phyloP scores from a whole-genome alignment of 352 stramenopile genomes.

The Blastocystis sp. region DNA sequence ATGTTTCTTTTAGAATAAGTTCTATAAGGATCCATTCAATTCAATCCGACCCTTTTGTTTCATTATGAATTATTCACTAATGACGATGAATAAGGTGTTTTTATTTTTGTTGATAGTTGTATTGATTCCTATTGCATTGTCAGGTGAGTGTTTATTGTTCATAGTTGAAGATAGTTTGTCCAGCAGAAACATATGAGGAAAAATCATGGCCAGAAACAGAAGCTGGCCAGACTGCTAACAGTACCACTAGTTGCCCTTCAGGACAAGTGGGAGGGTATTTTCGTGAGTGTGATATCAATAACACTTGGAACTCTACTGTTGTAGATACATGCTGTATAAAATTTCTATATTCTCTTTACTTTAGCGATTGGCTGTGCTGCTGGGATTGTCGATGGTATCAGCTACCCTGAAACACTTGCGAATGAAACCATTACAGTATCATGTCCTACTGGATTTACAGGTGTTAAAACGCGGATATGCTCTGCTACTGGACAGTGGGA shows the following conservation, averaged over 20 bases:
- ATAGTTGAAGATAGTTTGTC: constrained; percentile 4
- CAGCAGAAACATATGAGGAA: background rate
- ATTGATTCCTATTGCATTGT: background rate
- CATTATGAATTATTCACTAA: no score
- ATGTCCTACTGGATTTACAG: background rate
- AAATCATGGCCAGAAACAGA: background rate
- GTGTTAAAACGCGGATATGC: background rate
- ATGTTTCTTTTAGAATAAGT: no score
- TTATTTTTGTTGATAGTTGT: constrained; percentile 20
- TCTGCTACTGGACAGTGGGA: background rate
- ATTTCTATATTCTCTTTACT: background rate
- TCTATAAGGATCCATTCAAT: no score
- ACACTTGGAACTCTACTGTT: background rate
- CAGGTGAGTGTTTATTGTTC: background rate
- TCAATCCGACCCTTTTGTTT: no score
- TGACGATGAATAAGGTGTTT: background rate
- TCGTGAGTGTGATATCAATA: background rate
- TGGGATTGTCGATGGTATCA: constrained; percentile 3
- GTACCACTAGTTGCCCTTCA: background rate
- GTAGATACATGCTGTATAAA: background rate
- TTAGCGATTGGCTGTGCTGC: background rate
- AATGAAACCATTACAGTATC: background rate
- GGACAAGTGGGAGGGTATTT: background rate
- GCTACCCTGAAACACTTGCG: background rate
- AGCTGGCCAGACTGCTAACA: background rate